phyloP scores from a whole-genome alignment of 192 early-diverging fungal species.

The Lunasporangiospora selenospora region DNA sequence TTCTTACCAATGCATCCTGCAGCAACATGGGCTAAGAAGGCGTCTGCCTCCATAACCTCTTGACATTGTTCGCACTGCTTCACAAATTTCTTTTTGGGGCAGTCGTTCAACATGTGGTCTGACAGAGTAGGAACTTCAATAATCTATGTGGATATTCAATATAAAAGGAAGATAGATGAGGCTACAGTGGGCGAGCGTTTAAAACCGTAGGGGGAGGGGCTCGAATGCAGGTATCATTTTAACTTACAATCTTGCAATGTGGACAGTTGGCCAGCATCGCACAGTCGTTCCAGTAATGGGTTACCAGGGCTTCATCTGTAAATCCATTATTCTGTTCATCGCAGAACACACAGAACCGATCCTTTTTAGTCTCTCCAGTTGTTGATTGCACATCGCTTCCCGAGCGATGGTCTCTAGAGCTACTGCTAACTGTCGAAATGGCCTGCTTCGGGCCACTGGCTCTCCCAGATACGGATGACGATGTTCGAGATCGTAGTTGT shows the following conservation, averaged over 20 bases:
- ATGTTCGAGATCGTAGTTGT: background rate
- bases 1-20: constrained; percentile 37
- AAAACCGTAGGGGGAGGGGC: too few relatives aligned
- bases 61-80: constrained; percentile 68
- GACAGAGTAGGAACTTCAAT: constrained; percentile 73
- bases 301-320: constrained; percentile 72
- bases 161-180: too few relatives aligned
- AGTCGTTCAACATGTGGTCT: constrained; percentile 70
- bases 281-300: constrained; percentile 83
- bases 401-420: background rate
- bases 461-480: background rate
- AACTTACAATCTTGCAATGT: constrained; percentile 70
- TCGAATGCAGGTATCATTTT: too few relatives aligned
- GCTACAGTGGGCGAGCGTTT: too few relatives aligned
- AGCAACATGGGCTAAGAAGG: constrained; percentile 56
- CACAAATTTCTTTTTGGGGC: constrained; percentile 62
- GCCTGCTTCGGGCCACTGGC: constrained; percentile 1
- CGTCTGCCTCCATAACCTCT: constrained; percentile 62
- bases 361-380: constrained; percentile 2
- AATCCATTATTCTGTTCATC: constrained; percentile 66
- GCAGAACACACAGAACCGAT: constrained; percentile 78
- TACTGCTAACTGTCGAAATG: background rate
- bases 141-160: too few relatives aligned
- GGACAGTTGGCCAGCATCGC: constrained; percentile 74
- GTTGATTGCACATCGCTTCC: background rate